A percentile compares a stretch with the other conserved stretches of the same genome.
Evolutionary conservation across 805 yeast species (phyloP).

Genomic region (Pichia sporocuriosa): DNA sequence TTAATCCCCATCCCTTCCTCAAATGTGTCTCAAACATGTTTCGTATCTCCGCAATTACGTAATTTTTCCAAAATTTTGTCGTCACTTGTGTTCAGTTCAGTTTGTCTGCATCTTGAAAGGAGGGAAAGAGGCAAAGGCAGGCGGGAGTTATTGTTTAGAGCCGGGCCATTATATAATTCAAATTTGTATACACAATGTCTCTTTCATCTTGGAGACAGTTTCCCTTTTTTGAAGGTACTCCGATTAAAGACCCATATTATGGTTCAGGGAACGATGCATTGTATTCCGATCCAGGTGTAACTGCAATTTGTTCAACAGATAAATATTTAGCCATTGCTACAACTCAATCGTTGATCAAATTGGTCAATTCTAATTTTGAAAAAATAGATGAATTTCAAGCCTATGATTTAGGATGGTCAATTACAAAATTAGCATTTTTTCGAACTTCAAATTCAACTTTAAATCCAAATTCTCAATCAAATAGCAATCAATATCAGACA

Average conservation of each 20-base stretch:
- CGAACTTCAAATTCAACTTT: no score
- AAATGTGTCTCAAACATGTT: slow-evolving; percentile 2
- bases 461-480: no score
- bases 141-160: no score
- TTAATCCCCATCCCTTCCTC: neutral
- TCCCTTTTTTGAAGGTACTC: slow-evolving; percentile 76
- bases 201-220: slow-evolving; percentile 51
- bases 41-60: neutral
- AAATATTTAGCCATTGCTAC: slow-evolving; percentile 56
- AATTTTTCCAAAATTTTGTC: neutral
- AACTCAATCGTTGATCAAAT: slow-evolving; percentile 43
- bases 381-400: slow-evolving; percentile 50
- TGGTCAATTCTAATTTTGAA: slow-evolving; percentile 46
- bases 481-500: no score
- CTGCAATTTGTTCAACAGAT: slow-evolving; percentile 55
- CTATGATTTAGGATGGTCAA: slow-evolving; percentile 56
- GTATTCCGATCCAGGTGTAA: slow-evolving; percentile 71
- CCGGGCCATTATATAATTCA: no score
- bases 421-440: slow-evolving; percentile 43
- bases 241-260: slow-evolving; percentile 76
- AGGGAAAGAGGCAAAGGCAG: neutral
- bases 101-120: no score
- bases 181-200: no score
- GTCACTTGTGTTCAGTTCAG: no score
- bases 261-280: slow-evolving; percentile 50